These are phyloP conservation scores for Tetrapisispora nanseiensis DNA, from an alignment of 805 yeast genomes.

Conservation along the genomic window DNA sequence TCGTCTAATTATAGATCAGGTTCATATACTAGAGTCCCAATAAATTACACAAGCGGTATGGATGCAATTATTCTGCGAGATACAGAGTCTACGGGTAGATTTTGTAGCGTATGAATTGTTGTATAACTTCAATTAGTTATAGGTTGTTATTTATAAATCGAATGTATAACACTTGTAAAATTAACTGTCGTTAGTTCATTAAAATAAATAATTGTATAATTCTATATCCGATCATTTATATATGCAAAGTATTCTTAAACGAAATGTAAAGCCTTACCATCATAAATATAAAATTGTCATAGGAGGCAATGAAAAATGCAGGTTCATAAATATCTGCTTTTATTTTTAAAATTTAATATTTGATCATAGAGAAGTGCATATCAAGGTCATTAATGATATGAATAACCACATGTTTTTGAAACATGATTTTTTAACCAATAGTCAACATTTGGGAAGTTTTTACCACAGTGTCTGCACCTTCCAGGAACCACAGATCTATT, in stretches of 20 bases:
- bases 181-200: background rate
- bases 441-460: slow-evolving; percentile 56
- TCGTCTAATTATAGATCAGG: slow-evolving; percentile 7
- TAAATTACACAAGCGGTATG: slow-evolving; percentile 18
- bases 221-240: background rate
- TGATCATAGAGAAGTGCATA: too few relatives aligned
- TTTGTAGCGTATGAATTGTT: background rate
- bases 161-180: too few relatives aligned
- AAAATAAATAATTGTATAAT: background rate
- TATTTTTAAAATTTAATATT: too few relatives aligned
- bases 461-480: slow-evolving; percentile 67
- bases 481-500: slow-evolving; percentile 64
- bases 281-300: too few relatives aligned
- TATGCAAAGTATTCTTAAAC: slow-evolving; percentile 1
- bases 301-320: background rate
- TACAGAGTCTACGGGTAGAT: slow-evolving; percentile 12
- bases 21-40: slow-evolving; percentile 16
- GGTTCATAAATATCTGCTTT: background rate
- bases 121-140: too few relatives aligned
- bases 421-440: slow-evolving; percentile 73
- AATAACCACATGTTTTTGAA: slow-evolving; percentile 31
- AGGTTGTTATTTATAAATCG: background rate
- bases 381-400: slow-evolving; percentile 22
- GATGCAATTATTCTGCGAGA: slow-evolving; percentile 20
- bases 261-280: too few relatives aligned